phyloP scores from a whole-genome alignment of 495 filamentous ascomycete species.

The Neurospora discreta region DNA sequence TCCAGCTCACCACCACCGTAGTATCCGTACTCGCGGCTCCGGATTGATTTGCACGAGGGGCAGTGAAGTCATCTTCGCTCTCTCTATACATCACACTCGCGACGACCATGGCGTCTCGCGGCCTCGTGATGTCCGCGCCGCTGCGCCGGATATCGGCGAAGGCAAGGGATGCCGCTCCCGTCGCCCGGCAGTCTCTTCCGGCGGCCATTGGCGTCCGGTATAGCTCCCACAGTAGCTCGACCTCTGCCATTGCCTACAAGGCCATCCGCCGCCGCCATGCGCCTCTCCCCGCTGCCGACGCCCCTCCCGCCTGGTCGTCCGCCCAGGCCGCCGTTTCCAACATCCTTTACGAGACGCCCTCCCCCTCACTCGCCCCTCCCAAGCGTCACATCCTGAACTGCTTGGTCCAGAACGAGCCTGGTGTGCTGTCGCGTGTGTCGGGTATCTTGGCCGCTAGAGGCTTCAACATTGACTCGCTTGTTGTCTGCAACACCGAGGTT shows the following conservation, averaged over 20 bases:
- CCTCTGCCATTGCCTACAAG: constrained; percentile 93
- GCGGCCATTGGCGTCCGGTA: constrained; percentile 12
- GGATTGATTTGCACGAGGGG: not conserved
- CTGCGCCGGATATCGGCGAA: constrained; percentile 21
- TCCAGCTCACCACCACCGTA: not conserved
- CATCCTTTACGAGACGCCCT: constrained; percentile 96
- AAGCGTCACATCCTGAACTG: constrained; percentile 96
- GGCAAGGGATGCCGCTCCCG: constrained; percentile 3
- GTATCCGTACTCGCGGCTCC: not conserved
- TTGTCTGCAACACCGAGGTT: constrained; percentile 97
- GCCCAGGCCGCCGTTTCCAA: constrained; percentile 91
- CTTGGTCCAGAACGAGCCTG: constrained; percentile 96
- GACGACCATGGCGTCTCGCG: constrained; percentile 33
- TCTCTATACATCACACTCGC: constrained; percentile 12
- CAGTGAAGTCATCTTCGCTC: not conserved
- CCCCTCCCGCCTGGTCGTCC: constrained; percentile 67
- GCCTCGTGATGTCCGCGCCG: constrained; percentile 21
- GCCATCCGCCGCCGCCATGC: constrained; percentile 82
- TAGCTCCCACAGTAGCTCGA: constrained; percentile 50
- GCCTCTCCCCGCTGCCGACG: constrained; percentile 65
- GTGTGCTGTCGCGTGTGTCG: constrained; percentile 90
- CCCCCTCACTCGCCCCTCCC: constrained; percentile 68
- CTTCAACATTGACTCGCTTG: constrained; percentile 98
- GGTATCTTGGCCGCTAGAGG: constrained; percentile 92
- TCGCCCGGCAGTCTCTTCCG: not conserved